Conservation (phyloP, 139 green algal genomes). For the Micromonas commoda region DNA sequence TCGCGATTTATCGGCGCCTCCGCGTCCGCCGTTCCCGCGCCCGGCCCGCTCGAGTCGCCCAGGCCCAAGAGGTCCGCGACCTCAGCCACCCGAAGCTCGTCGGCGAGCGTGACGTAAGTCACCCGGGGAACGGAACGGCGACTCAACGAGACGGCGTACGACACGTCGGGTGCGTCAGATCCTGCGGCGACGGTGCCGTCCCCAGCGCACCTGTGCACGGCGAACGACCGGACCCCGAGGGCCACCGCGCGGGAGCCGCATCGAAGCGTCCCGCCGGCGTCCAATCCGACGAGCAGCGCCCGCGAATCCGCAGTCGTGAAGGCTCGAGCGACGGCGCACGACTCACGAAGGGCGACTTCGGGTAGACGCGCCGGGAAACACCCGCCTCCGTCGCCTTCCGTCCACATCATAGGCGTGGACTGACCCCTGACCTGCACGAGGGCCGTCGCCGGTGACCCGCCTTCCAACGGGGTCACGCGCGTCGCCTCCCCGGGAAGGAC, state of each 20-base stretch:
- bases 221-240: constrained; percentile 53
- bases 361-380: too few relatives aligned
- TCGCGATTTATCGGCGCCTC: background rate
- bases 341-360: too few relatives aligned
- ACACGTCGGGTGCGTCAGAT: background rate
- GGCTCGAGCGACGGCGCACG: too few relatives aligned
- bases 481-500: too few relatives aligned
- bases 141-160: too few relatives aligned
- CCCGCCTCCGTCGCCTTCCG: too few relatives aligned
- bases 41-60: background rate
- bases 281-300: constrained; percentile 54
- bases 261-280: constrained; percentile 47
- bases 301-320: background rate
- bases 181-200: background rate
- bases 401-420: too few relatives aligned
- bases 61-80: background rate
- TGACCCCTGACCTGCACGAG: too few relatives aligned
- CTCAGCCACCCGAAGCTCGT: background rate
- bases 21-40: background rate
- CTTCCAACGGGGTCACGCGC: too few relatives aligned
- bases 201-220: constrained; percentile 34
- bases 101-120: background rate
- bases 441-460: too few relatives aligned
- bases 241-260: constrained; percentile 47
- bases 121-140: too few relatives aligned